These are phyloP conservation scores for Xylariaceae sp. DNA, from an alignment of 2,329 filamentous ascomycete species.

Conservation along the genomic window DNA sequence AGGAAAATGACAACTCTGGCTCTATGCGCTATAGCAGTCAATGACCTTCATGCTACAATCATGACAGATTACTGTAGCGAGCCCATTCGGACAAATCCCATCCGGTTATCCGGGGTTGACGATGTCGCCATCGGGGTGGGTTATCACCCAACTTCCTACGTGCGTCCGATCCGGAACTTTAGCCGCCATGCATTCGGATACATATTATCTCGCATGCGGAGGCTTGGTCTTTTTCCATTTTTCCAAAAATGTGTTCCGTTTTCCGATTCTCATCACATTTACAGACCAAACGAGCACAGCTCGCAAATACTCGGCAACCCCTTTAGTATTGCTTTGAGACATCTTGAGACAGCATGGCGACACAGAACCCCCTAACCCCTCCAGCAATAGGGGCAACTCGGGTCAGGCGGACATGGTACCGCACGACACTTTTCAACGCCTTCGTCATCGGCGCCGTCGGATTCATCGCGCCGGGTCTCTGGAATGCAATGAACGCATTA, in stretches of 20 bases:
- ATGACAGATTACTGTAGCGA: background rate
- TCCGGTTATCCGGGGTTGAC: conserved; percentile 4
- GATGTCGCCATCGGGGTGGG: conserved; percentile 23
- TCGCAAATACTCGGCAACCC: background rate
- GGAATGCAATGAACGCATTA: conserved; percentile 51
- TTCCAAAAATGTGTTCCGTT: background rate
- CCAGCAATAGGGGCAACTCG: background rate
- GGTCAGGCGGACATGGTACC: conserved; percentile 39
- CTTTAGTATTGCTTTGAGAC: background rate
- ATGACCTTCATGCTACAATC: too few species aligned
- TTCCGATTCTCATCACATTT: background rate
- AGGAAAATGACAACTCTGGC: too few species aligned
- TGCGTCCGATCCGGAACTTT: background rate
- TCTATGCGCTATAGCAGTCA: too few species aligned
- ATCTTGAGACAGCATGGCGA: conserved; percentile 17
- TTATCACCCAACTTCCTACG: conserved; percentile 14
- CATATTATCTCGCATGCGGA: conserved; percentile 1
- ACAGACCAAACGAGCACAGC: background rate
- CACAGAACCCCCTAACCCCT: conserved; percentile 1
- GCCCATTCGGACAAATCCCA: conserved; percentile 7
- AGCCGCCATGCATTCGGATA: background rate
- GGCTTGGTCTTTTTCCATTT: background rate
- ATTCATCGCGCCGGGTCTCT: conserved; percentile 46
- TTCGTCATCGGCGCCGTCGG: conserved; percentile 48
- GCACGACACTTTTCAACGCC: conserved; percentile 48